These are phyloP conservation scores for Tribonema minus DNA, from an alignment of 108 stramenopile species.

Conservation along the genomic window DNA sequence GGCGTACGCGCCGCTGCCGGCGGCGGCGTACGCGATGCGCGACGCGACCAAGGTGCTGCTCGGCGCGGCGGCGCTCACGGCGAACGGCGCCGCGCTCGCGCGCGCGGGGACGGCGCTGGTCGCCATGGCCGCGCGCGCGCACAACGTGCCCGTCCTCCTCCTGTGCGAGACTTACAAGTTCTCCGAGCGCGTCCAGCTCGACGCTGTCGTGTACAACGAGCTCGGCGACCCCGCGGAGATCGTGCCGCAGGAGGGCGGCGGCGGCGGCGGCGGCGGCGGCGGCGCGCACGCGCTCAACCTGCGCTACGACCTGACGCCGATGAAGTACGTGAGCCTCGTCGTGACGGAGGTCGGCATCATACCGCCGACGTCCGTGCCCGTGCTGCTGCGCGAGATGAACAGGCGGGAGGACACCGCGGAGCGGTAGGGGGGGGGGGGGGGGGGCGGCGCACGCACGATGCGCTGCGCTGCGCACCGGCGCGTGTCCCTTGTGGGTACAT, in stretches of 20 bases:
- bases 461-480: too few relatives aligned
- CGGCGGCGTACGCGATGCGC: slow-evolving; percentile 85
- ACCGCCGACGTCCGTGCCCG: slow-evolving; percentile 91
- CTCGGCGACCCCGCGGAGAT: slow-evolving; percentile 82
- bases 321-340: slow-evolving; percentile 87
- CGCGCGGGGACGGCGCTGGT: slow-evolving; percentile 89
- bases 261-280: neutral
- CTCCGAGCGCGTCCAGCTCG: slow-evolving; percentile 84
- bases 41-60: slow-evolving; percentile 92
- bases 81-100: slow-evolving; percentile 84
- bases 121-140: slow-evolving; percentile 76
- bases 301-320: slow-evolving; percentile 90
- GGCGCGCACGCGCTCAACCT: slow-evolving; percentile 63
- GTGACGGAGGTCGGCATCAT: slow-evolving; percentile 95
- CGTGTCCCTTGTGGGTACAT: too few relatives aligned
- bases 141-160: slow-evolving; percentile 87
- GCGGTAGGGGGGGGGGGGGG: too few relatives aligned
- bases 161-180: slow-evolving; percentile 99
- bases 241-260: neutral
- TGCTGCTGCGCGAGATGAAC: slow-evolving; percentile 77
- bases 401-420: too few relatives aligned
- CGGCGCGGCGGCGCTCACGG: slow-evolving; percentile 91
- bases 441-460: too few relatives aligned
- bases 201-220: slow-evolving; percentile 90
- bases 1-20: slow-evolving; percentile 80